Evolutionary conservation across 2,329 filamentous ascomycete species (phyloP), one percentile per base, ranked within the genome.

Genomic region (Fusarium virguliforme): DNA sequence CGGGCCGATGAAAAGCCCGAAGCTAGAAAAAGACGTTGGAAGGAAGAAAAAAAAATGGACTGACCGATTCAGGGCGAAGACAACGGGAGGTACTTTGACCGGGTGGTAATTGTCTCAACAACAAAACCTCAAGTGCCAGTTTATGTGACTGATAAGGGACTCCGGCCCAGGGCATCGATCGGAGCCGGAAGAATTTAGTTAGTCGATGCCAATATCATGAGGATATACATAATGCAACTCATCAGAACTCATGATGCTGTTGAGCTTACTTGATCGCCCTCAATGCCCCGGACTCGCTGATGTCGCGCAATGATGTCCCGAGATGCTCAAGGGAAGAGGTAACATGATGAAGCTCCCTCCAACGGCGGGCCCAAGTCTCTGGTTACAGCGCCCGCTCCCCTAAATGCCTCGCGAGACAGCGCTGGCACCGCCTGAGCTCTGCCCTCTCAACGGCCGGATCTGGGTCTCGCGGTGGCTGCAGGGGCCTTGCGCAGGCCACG

Each of bases 281-380:
- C 59, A 46, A 58, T 68, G 51, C 28, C 30, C 57, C 60, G 63
- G 67, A 64, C 55, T 72, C 70, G 70, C 70, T 72, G 46, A 60
- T 73, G 55, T 72, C 70, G 70, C 70, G 48, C 54, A 72, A 72
- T 72, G 70, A 73, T 72, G 54, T 43, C 70, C 70, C 70, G 70
- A 72, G 70, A 35, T 55, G 48, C 37, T 61, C 48, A 38, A 48
- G 63, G 70, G 68, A 38, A 48, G 63, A 72, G 68, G 56, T 70
- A 70, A 64, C 70, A 72, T 72, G 62, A 72, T 72, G 70, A 62
- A 65, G 64, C 68, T 71, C 24, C 46, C 46, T 66, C 68, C 63
- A 15, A 9, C 34, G 59, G 68, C 65, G 68, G 68, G 55, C 18
- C 51, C 41, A 51, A 48, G 24, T n/a, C 41, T 24, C 41, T 46